These are phyloP conservation scores for Colletotrichum tropicicola DNA, from an alignment of 2,329 filamentous ascomycete species.

Conservation along the genomic window DNA sequence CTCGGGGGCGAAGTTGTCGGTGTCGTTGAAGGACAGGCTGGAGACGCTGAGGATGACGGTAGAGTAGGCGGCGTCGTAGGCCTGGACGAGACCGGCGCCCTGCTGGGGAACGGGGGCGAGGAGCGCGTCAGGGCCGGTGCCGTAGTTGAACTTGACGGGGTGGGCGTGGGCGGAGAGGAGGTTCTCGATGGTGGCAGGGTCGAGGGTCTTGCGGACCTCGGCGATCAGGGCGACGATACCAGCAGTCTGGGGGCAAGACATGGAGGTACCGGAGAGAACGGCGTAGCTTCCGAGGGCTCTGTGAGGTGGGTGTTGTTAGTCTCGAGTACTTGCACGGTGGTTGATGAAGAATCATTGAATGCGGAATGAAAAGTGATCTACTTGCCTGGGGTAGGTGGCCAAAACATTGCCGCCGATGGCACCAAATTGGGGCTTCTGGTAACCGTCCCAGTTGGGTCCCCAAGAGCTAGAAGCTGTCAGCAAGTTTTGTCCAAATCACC, in stretches of 20 bases:
- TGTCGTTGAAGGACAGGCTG: slow-evolving; percentile 72
- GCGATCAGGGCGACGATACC: slow-evolving; percentile 64
- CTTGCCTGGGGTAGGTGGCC: slow-evolving; percentile 60
- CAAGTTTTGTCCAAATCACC: neutral
- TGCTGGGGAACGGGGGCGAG: slow-evolving; percentile 68
- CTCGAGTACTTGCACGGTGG: too few species aligned
- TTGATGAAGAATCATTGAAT: too few species aligned
- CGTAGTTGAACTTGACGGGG: slow-evolving; percentile 58
- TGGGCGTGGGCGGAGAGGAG: slow-evolving; percentile 59
- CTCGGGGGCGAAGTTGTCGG: slow-evolving; percentile 59
- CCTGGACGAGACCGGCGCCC: slow-evolving; percentile 68
- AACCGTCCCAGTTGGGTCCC: slow-evolving; percentile 69
- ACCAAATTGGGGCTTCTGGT: slow-evolving; percentile 64
- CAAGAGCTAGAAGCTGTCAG: slow-evolving; percentile 59
- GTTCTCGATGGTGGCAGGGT: slow-evolving; percentile 59
- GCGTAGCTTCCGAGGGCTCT: slow-evolving; percentile 55
- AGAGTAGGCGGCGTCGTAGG: slow-evolving; percentile 65
- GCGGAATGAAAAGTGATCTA: neutral
- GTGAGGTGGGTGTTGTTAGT: too few species aligned
- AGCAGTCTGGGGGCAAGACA: slow-evolving; percentile 66
- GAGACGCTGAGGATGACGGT: slow-evolving; percentile 62
- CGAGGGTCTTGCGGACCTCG: slow-evolving; percentile 58
- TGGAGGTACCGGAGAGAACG: slow-evolving; percentile 66
- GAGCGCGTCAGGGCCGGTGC: slow-evolving; percentile 42
- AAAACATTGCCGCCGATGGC: slow-evolving; percentile 66